Conservation (phyloP, 306 rosid species). For the Prunus armeniaca region DNA sequence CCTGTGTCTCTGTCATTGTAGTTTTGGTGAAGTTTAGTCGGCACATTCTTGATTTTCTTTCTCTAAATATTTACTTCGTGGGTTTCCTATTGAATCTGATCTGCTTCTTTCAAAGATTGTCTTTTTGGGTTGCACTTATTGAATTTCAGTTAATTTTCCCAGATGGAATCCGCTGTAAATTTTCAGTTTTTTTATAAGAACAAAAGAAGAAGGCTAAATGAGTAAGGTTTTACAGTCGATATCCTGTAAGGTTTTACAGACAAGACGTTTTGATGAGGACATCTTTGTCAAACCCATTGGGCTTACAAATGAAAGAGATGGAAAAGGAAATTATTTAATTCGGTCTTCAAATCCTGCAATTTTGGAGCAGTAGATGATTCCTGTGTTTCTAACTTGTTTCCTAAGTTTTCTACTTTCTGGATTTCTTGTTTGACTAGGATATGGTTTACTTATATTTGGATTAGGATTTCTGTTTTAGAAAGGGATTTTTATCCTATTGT, state of each 20-base stretch:
- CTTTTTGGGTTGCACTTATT: neutral
- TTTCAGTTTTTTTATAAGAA: neutral
- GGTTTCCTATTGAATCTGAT: slow-evolving; percentile 23
- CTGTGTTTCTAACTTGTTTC: too few relatives aligned
- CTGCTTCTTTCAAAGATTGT: neutral
- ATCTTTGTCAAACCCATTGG: too few relatives aligned
- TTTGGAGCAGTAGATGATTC: too few relatives aligned
- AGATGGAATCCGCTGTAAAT: neutral
- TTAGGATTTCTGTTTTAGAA: neutral
- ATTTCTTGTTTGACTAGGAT: too few relatives aligned
- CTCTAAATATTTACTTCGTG: neutral
- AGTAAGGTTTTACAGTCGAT: neutral
- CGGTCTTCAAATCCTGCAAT: too few relatives aligned
- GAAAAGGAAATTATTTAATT: too few relatives aligned
- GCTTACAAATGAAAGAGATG: neutral
- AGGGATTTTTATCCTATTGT: too few relatives aligned
- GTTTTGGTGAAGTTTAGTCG: neutral
- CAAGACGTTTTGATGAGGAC: neutral
- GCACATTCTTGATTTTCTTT: slow-evolving; percentile 5
- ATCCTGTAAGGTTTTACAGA: neutral
- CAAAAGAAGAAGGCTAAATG: neutral
- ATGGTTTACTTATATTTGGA: too few relatives aligned
- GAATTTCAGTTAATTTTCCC: neutral
- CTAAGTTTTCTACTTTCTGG: too few relatives aligned
- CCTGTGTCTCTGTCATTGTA: neutral